Base-by-base conservation (phyloP, 169 alveolate genomes). In the Cystoisospora suis region DNA sequence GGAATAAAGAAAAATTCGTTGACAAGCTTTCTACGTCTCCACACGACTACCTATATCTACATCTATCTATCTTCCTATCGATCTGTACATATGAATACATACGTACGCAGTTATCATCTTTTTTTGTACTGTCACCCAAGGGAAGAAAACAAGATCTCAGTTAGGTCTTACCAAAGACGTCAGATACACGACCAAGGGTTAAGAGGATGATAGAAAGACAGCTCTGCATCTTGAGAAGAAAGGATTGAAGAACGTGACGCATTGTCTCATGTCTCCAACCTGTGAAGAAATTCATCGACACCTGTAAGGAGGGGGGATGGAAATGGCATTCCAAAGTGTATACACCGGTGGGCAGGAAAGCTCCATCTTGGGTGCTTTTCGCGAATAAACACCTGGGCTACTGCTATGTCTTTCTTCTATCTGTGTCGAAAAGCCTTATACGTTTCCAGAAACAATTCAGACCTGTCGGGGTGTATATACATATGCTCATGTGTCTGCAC, bases 171-270 rank as follows among this genome's bases (percentile, higher is more conserved):
- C 77, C 77, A 44, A 65, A 44, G n/a, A 65, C 34, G 6, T 65
- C 77, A 23, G 77, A 65, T 12, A 65, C 77, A 32, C 77, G 1
- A 44, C 34, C 77, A 44, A 65, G 77, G 12, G 77, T 65, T 4
- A 65, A 20, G 40, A 65, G 77, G 77, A 65, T 44, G 77, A 65
- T 44, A 20, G 77, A 65, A 44, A 65, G 77, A 44, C 77, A 65
- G 34, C 77, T 65, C 15, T 65, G 77, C 36, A 65, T 36, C 44
- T 65, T 65, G n/a, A 65, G 77, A 20, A 65, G 77, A 20, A 65
- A 65, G 45, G 77, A 65, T 44, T 65, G 77, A n/a, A 65, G 77
- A 15, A n/a, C 77, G 40, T 65, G 77, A 15, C 77, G 77, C 77
- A 65, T 7, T 1, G 77, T 65, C 5, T 65, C 77, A 44, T 44